Evolutionary conservation across 2,329 filamentous ascomycete genomes (phyloP).

Genomic region (Pseudogymnoascus sp.): DNA sequence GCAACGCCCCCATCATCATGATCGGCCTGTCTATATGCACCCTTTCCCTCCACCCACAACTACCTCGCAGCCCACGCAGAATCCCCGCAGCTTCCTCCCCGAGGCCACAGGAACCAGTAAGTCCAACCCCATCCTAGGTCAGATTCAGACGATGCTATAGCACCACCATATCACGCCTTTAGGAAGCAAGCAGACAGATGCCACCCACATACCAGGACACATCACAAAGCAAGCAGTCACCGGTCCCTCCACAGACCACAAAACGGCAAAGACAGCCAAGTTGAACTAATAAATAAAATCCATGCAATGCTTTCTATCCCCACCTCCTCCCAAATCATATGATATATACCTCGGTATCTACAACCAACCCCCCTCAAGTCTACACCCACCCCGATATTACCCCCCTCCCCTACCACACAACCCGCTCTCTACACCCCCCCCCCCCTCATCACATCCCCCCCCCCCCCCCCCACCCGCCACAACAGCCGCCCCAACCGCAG

Average conservation of each 20-base stretch:
- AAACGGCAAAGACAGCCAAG: not conserved
- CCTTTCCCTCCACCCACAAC: too few species aligned
- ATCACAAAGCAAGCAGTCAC: not conserved
- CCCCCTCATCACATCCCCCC: not conserved
- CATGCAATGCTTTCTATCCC: not conserved
- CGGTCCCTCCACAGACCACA: not conserved
- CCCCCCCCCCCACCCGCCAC: not conserved
- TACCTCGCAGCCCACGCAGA: not conserved
- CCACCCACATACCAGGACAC: not conserved
- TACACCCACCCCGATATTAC: not conserved
- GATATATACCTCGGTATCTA: not conserved
- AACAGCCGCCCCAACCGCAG: conserved; percentile 57
- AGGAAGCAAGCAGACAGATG: not conserved
- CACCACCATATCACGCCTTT: not conserved
- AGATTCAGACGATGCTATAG: not conserved
- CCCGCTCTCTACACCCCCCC: not conserved
- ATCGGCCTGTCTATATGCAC: not conserved
- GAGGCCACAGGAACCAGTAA: not conserved
- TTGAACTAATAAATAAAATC: not conserved
- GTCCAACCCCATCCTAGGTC: not conserved
- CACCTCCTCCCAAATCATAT: not conserved
- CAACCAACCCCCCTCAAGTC: not conserved
- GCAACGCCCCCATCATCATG: not conserved
- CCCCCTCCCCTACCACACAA: not conserved
- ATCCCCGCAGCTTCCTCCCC: not conserved